Evolutionary conservation across 78 protist genomes (phyloP), one percentile per base, ranked within the genome.

Genomic region (Polysphondylium violaceum): DNA sequence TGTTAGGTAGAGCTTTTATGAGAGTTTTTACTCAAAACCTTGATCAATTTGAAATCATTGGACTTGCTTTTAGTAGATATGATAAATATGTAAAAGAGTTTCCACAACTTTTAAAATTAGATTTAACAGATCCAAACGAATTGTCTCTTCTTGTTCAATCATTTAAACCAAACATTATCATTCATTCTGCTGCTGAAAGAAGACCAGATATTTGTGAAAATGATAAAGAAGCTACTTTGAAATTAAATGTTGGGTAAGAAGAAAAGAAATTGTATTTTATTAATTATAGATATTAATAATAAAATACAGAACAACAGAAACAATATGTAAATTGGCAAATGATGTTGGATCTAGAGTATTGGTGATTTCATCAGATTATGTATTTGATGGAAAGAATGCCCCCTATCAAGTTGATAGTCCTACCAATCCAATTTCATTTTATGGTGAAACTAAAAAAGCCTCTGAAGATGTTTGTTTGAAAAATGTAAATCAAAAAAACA

Each of bases 161-260:
- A 7, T 81, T 56, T 44, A 40, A 56, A 25, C 90, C 90, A 31
- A n/a, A 67, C 11, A 58, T 69, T 25, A 81, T 81, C 6, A 81
- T 81, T 21, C 77, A 69, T 81, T 71, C 47, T 19, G 90, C 90
- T 31, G 90, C 90, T 2, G 90, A 81, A 41, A 21, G 90, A 29
- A 50, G 64, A 55, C 90, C 78, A 23, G 78, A 81, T 69, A 21
- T 27, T 17, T 81, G 90, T 81, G 90, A 81, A 41, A 71, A 71
- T 27, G 78, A 81, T 58, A 81, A 81, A 81, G 90, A 81, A 21
- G 40, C 33, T 21, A 38, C 41, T 9, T 33, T 55, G 36, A 29
- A 68, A 31, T 43, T 81, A 41, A 81, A 81, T 59, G 90, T 81
- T 2, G 27, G 23, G 79, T 74, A 74, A 55, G 79, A 55, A n/a